Evolutionary conservation across 2,329 filamentous ascomycete species (phyloP), one percentile per base, ranked within the genome.

Genomic region (Ilyonectria robusta): DNA sequence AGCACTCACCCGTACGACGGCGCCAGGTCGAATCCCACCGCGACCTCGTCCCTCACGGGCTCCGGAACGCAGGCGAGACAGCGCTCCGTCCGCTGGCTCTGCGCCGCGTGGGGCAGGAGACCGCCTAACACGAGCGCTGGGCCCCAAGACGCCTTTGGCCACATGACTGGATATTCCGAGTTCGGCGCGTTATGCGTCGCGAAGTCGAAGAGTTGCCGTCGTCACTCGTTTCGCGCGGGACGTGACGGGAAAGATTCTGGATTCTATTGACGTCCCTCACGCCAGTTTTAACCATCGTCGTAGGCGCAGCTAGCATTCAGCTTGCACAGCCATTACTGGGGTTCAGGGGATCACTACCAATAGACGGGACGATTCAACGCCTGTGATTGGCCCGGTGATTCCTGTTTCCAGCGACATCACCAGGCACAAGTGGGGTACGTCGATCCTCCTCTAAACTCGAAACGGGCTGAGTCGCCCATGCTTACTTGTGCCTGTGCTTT

Each of bases 301-400:
- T 42, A 7, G 40, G 40, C 40, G 40, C 40, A 42, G 40, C 17
- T 8, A n/a, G 15, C n/a, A 6, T 17, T 19, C 48, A n/a, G 9
- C 48, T 35, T 53, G n/a, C n/a, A 53, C 50, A 53, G n/a, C 50
- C 31, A 21, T 53, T 23, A 6, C n/a, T n/a, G 40, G 40, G 40
- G 40, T 53, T 1, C 48, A 19, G 29, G 29, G 8, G 17, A 51
- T 51, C 26, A 6, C n/a, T 6, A 33, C 48, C 48, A 51, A 51
- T 26, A 33, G 17, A 21, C 29, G 29, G n/a, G 29, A 53, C 8
- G n/a, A n/a, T 19, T n/a, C 26, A 51, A 17, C n/a, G 17, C 6
- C 48, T 33, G 37, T 21, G 9, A 51, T 33, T 51, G 17, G 29
- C 31, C 48, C n/a, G 29, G 29, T 3, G 11, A 51, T 11, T n/a